Percentiles rank a stretch among this genome's conserved stretches.
Conservation (phyloP, 176 grass and related monocot species). For the Bothriochloa decipiens region DNA sequence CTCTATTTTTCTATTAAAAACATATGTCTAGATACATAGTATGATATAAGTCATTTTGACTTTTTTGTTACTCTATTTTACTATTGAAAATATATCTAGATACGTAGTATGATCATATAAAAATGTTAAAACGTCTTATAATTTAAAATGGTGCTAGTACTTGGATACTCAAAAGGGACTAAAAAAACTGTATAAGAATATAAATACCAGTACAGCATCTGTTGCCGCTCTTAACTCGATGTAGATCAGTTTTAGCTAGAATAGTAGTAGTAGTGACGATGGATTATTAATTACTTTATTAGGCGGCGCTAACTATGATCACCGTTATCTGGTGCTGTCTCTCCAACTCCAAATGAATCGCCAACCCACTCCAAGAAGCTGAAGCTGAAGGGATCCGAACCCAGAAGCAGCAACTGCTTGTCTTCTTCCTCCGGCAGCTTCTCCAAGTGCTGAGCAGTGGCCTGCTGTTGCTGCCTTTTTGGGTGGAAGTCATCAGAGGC, state of each 20-base stretch:
- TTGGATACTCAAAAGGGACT: not conserved
- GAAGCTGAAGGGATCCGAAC: conserved; percentile 61
- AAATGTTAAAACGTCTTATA: too few relatives aligned
- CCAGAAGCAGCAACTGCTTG: conserved; percentile 32
- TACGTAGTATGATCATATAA: too few relatives aligned
- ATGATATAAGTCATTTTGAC: too few relatives aligned
- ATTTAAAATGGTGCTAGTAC: not conserved
- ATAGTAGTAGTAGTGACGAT: not conserved
- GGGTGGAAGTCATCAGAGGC: not conserved
- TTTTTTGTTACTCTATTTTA: too few relatives aligned
- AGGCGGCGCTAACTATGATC: conserved; percentile 2
- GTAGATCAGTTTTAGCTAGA: not conserved
- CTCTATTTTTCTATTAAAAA: too few relatives aligned
- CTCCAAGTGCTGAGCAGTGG: conserved; percentile 15
- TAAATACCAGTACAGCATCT: not conserved
- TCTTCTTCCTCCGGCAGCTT: conserved; percentile 38
- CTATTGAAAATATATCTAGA: too few relatives aligned
- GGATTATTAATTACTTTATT: not conserved
- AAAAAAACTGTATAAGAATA: not conserved
- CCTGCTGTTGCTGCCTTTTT: conserved; percentile 25
- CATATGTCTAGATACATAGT: too few relatives aligned
- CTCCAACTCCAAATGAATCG: not conserved
- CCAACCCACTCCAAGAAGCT: conserved; percentile 54
- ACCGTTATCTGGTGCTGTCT: not conserved
- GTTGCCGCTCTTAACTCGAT: not conserved